These are phyloP conservation scores for Vaccinium vitisidaea DNA, from an alignment of 148 eudicot genomes.

Conservation along the genomic window DNA sequence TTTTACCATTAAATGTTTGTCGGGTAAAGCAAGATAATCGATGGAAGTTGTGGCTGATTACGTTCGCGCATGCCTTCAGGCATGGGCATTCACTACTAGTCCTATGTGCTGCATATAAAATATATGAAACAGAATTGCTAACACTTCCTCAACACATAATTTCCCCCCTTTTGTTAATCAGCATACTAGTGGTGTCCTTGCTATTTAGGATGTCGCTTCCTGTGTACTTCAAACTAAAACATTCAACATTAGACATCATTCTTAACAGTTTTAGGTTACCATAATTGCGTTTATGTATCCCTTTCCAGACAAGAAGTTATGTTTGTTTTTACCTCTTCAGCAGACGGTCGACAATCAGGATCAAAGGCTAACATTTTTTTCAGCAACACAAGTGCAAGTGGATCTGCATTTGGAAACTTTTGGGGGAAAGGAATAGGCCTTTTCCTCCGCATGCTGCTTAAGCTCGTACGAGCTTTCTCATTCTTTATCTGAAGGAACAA, in stretches of 20 bases:
- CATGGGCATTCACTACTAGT: not conserved
- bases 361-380: conserved; percentile 6
- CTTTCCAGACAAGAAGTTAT: not conserved
- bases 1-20: too few relatives aligned
- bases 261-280: not conserved
- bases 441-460: conserved; percentile 4
- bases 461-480: not conserved
- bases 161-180: not conserved
- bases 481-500: not conserved
- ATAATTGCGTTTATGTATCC: not conserved
- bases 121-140: not conserved
- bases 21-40: too few relatives aligned
- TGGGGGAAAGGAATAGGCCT: conserved; percentile 8
- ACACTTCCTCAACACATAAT: not conserved
- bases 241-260: not conserved
- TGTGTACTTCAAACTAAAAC: not conserved
- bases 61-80: too few relatives aligned
- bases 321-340: not conserved
- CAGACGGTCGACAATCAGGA: not conserved
- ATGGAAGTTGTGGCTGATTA: too few relatives aligned
- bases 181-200: not conserved
- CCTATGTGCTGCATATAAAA: not conserved
- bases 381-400: conserved; percentile 11
- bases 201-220: not conserved
- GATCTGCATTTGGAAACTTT: conserved; percentile 6